A percentile compares a stretch with the other conserved stretches of the same genome.
These are phyloP conservation scores for Bipolaris victoriae DNA, from an alignment of 2,329 filamentous ascomycete genomes.

Conservation along the genomic window DNA sequence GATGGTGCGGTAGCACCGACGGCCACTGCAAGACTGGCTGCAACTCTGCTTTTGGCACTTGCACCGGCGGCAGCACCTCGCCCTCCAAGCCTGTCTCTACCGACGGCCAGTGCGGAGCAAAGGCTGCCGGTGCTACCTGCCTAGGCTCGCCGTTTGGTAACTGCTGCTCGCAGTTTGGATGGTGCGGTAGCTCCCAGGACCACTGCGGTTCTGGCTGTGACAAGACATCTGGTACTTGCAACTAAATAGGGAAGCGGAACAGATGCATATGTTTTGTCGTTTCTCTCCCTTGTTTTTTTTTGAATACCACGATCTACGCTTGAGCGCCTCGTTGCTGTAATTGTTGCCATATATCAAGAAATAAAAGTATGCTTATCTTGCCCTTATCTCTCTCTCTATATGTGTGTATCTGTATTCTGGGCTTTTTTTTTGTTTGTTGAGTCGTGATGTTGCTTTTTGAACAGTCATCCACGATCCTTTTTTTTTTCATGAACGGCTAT, in stretches of 20 bases:
- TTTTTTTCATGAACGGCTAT: no score
- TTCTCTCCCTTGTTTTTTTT: no score
- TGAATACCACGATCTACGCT: no score
- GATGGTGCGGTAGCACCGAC: slow-evolving; percentile 48
- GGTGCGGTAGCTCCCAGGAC: slow-evolving; percentile 18
- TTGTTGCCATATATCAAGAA: no score
- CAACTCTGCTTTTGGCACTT: slow-evolving; percentile 40
- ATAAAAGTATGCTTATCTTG: no score
- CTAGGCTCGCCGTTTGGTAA: slow-evolving; percentile 17
- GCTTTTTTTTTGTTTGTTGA: no score
- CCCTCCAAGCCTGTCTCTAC: slow-evolving; percentile 9
- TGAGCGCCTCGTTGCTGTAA: no score
- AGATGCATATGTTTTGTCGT: no score
- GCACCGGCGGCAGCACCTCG: slow-evolving; percentile 7
- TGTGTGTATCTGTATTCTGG: no score
- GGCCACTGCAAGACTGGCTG: slow-evolving; percentile 45
- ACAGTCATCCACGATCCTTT: no score
- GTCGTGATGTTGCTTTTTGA: no score
- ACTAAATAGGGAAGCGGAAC: not conserved
- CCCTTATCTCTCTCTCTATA: no score
- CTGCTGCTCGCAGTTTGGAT: slow-evolving; percentile 21
- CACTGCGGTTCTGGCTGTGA: slow-evolving; percentile 21
- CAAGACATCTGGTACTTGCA: slow-evolving; percentile 22
- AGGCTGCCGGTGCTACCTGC: slow-evolving; percentile 13
- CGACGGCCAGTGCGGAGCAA: slow-evolving; percentile 19